These are phyloP conservation scores for Ogataea wickerhamii DNA, from an alignment of 805 yeast genomes.

Conservation along the genomic window DNA sequence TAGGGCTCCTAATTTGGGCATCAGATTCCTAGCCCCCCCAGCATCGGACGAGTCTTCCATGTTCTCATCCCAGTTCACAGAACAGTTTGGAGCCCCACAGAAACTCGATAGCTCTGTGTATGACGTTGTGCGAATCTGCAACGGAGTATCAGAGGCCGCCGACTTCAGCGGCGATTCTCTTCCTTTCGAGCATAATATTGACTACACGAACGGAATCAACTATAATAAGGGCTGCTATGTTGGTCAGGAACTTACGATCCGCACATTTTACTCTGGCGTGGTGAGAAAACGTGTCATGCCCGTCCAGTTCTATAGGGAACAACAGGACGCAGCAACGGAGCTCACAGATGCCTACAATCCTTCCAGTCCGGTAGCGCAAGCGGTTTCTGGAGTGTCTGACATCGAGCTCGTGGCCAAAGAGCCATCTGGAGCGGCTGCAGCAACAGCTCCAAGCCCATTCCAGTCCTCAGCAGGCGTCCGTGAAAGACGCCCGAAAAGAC, in stretches of 20 bases:
- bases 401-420: slow-evolving; percentile 1
- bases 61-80: slow-evolving; percentile 12
- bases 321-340: slow-evolving; percentile 7
- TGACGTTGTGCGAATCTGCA: slow-evolving; percentile 40
- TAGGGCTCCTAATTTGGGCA: slow-evolving; percentile 66
- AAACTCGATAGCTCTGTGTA: slow-evolving; percentile 27
- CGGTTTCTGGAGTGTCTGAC: slow-evolving; percentile 2
- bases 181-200: slow-evolving; percentile 84
- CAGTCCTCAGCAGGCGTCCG: slow-evolving; percentile 17
- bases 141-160: slow-evolving; percentile 54
- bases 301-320: slow-evolving; percentile 36
- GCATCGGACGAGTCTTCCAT: slow-evolving; percentile 1
- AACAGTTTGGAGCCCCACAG: slow-evolving; percentile 7
- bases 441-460: slow-evolving; percentile 11
- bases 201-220: slow-evolving; percentile 75
- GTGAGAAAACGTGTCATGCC: slow-evolving; percentile 85
- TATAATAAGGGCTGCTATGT: slow-evolving; percentile 93
- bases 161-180: slow-evolving; percentile 50
- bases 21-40: slow-evolving; percentile 44
- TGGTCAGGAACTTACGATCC: slow-evolving; percentile 92
- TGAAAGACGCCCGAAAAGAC: slow-evolving; percentile 24
- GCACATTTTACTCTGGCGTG: slow-evolving; percentile 79
- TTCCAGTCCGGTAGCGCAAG: slow-evolving; percentile 2
- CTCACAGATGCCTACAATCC: slow-evolving; percentile 5
- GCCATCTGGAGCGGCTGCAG: background rate